Base-by-base conservation (phyloP, 2,329 filamentous ascomycete species). In the Dendrostoma leiphaemia region DNA sequence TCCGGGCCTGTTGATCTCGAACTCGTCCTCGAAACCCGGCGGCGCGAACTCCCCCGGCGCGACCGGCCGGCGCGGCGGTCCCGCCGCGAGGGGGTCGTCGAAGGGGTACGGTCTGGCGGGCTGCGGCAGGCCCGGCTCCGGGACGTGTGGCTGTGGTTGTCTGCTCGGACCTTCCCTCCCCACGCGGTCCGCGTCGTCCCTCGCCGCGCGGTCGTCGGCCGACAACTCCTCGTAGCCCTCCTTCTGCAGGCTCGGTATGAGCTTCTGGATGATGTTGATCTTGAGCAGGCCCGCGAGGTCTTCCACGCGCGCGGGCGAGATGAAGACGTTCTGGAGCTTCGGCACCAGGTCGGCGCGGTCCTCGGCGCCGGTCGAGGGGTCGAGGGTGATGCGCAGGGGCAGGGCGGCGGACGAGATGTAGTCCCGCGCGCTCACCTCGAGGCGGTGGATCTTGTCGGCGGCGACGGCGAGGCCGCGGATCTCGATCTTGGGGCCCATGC, bases 1-100 rank as follows among this genome's bases (percentile, higher is more conserved):
- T 0, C n/a, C n/a, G n/a, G 85, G 89, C 1, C 85, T 78, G 58
- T 89, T 85, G 56, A 97, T 80, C 59, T 97, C 90, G 64, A 91
- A 87, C 65, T 97, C 91, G 67, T 99, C 93, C 61, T 97, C 94
- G 61, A 97, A 97, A 19, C 84, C 90, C 0, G 94, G 94, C 0
- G 93, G 92, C 1, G 88, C 84, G 61, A 96, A 91, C 61, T 92
- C 89, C 9, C 79, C 85, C 0, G 80, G 73, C 0, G 92, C 91
- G 15, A 84, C 66, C 1, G 89, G 89, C 19, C 77, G 77, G 38
- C 81, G 76, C 0, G 80, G 84, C 13, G 81, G 81, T n/a, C n/a
- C n/a, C 2, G 75, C 80, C 10, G 80, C 83, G 32, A 89, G 78
- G n/a, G 83, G 85, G 64, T 88, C 86, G 44, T 82, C 72, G 59